Conservation (phyloP, 192 early-diverging fungal species). For the Spinellus fusiger region DNA sequence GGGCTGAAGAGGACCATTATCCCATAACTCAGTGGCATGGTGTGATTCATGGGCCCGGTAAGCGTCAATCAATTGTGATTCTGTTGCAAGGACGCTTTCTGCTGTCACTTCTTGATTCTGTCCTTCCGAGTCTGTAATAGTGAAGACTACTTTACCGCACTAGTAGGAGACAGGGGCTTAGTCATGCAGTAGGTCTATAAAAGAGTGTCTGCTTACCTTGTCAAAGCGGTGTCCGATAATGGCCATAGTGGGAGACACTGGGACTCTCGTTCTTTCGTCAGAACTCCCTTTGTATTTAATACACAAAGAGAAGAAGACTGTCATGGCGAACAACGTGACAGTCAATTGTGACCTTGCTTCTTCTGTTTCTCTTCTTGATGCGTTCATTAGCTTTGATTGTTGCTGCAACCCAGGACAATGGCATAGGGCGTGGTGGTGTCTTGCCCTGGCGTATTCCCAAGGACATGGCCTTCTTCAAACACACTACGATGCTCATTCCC, state of each 20-base stretch:
- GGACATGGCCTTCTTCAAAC: conserved; percentile 82
- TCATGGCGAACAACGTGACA: neutral
- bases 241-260: neutral
- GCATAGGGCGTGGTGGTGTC: conserved; percentile 66
- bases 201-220: neutral
- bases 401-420: conserved; percentile 66
- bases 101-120: neutral
- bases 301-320: neutral
- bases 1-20: neutral
- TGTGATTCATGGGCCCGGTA: neutral
- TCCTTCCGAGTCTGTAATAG: neutral
- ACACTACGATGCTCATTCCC: conserved; percentile 50
- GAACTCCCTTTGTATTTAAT: no score
- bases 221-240: neutral
- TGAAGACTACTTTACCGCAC: neutral
- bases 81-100: neutral
- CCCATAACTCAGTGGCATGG: neutral
- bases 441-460: conserved; percentile 85
- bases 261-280: no score
- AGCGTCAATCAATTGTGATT: neutral
- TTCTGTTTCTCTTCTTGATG: neutral
- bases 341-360: neutral
- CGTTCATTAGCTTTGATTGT: conserved; percentile 60
- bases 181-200: neutral
- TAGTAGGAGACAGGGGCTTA: neutral